phyloP scores from a whole-genome alignment of 192 early-diverging fungal species.

The Coemansia sp. region DNA sequence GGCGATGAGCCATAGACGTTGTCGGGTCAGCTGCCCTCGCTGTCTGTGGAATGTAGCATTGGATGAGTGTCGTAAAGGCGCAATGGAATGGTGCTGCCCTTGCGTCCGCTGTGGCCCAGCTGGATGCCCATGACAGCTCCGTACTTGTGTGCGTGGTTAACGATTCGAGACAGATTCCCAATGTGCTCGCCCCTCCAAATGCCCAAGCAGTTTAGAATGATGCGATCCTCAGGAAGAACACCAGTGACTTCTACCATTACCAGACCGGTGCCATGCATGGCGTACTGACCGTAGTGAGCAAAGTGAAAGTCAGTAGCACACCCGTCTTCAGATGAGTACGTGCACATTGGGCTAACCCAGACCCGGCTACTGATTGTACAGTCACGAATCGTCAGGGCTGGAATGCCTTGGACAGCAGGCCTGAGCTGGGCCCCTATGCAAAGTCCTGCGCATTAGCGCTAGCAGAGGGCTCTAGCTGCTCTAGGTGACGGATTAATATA shows the following conservation, averaged over 20 bases:
- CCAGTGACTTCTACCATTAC: constrained; percentile 76
- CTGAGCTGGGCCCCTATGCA: constrained; percentile 1
- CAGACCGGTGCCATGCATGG: constrained; percentile 74
- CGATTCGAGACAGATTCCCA: constrained; percentile 36
- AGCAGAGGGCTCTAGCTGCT: constrained; percentile 25
- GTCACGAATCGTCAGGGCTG: constrained; percentile 65
- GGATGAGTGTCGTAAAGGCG: background rate
- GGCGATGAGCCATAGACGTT: constrained; percentile 66
- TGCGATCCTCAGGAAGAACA: constrained; percentile 72
- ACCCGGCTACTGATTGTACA: constrained; percentile 74
- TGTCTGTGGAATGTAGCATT: constrained; percentile 14
- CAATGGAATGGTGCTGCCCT: constrained; percentile 53
- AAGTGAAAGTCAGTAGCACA: constrained; percentile 66
- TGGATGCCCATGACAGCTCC: constrained; percentile 69
- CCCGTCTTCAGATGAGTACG: constrained; percentile 68
- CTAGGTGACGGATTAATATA: constrained; percentile 26
- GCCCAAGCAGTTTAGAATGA: constrained; percentile 73
- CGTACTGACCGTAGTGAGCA: constrained; percentile 63
- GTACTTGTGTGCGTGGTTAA: constrained; percentile 61
- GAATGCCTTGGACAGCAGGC: constrained; percentile 56
- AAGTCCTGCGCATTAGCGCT: constrained; percentile 37
- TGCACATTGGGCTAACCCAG: constrained; percentile 81
- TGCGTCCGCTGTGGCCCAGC: constrained; percentile 80
- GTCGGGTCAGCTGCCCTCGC: constrained; percentile 67
- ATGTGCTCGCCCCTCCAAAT: constrained; percentile 82